Evolutionary conservation across 2,329 filamentous ascomycete genomes (phyloP).

Genomic region (Chaetomium globosum): DNA sequence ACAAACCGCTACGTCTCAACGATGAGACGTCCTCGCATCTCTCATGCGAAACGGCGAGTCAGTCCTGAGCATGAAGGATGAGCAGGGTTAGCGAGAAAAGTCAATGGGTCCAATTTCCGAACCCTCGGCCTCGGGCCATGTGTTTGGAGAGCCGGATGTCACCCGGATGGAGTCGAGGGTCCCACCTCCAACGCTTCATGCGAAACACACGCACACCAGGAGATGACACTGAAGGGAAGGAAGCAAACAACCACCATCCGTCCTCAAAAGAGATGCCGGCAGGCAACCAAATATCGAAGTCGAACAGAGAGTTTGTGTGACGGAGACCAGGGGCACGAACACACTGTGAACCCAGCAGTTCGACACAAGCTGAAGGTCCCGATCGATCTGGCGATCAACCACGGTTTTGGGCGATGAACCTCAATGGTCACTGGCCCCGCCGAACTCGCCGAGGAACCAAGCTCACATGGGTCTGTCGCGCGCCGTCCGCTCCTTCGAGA

Average conservation of each 20-base stretch:
- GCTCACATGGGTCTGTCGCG: constrained; percentile 16
- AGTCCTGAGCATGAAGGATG: constrained; percentile 16
- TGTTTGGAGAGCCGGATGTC: constrained; percentile 27
- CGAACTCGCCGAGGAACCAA: constrained; percentile 21
- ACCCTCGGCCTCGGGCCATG: constrained; percentile 33
- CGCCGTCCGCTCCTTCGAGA: constrained; percentile 27
- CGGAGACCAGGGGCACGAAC: not conserved
- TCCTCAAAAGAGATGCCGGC: not conserved
- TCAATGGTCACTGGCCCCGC: constrained; percentile 18
- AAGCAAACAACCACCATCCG: constrained; percentile 14
- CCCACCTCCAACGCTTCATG: constrained; percentile 27
- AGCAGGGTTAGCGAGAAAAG: constrained; percentile 22
- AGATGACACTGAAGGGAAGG: constrained; percentile 17
- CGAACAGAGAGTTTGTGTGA: not conserved
- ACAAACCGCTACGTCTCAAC: not conserved
- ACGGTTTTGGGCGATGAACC: constrained; percentile 14
- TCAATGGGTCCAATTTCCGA: constrained; percentile 33
- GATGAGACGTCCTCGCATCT: constrained; percentile 6
- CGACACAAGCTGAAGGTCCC: constrained; percentile 10
- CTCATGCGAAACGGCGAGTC: constrained; percentile 19
- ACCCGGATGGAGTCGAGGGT: constrained; percentile 29
- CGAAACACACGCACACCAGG: constrained; percentile 24
- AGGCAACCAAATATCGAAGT: not conserved
- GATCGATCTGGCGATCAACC: constrained; percentile 22
- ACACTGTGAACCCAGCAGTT: not conserved